These are phyloP conservation scores for Petasospora rhodanensis DNA, from an alignment of 1,139 yeast genomes.

Conservation along the genomic window DNA sequence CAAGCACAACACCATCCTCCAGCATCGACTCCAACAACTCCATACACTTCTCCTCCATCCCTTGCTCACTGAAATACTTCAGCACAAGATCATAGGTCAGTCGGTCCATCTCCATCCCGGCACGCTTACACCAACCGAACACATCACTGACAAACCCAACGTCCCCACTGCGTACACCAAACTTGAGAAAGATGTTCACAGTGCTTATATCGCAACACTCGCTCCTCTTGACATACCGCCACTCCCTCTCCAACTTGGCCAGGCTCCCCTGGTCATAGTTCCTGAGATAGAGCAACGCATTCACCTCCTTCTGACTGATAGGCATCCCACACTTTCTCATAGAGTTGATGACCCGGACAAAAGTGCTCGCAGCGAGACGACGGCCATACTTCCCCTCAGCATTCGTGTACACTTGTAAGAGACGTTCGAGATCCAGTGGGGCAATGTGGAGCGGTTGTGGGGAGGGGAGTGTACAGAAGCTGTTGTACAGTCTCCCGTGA, in stretches of 20 bases:
- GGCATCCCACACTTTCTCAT: conserved; percentile 11
- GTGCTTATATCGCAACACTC: conserved; percentile 13
- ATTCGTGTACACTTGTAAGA: conserved; percentile 31
- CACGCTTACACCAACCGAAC: conserved; percentile 3
- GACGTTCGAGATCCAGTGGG: conserved; percentile 36
- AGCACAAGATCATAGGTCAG: conserved; percentile 13
- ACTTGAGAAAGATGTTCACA: conserved; percentile 13
- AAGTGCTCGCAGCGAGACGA: neutral
- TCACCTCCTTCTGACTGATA: conserved; percentile 11
- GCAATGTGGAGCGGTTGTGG: conserved; percentile 34
- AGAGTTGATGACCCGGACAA: conserved; percentile 3
- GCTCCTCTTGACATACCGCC: conserved; percentile 1
- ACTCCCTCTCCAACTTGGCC: conserved; percentile 5
- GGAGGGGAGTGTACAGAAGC: conserved; percentile 35
- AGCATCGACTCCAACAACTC: conserved; percentile 3
- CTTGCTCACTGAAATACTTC: conserved; percentile 5
- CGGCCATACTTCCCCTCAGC: conserved; percentile 12
- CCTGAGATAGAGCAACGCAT: conserved; percentile 7
- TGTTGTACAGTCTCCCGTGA: conserved; percentile 30
- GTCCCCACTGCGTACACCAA: conserved; percentile 9
- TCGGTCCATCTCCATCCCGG: conserved; percentile 12
- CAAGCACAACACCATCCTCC: conserved; percentile 9
- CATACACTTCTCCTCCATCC: conserved; percentile 1
- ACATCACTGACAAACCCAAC: conserved; percentile 9
- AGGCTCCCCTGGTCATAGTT: conserved; percentile 9